Percentiles rank a stretch among this genome's conserved stretches.
phyloP scores from a whole-genome alignment of 2,329 filamentous ascomycete genomes.

The Geosmithia putterillii region DNA sequence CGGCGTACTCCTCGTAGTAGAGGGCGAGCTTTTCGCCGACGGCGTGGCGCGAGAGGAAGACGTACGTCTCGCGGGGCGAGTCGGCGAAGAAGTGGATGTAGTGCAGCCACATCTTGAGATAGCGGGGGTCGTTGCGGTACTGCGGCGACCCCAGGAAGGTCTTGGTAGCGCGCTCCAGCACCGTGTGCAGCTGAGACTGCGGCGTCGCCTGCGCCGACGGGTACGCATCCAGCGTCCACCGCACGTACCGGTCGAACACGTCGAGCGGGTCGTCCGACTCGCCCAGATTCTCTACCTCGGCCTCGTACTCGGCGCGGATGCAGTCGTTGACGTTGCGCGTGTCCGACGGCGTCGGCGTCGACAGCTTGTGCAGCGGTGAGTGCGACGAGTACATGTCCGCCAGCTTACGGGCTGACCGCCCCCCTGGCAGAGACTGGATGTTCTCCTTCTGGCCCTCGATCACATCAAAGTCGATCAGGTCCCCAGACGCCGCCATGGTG shows the following conservation, averaged over 20 bases:
- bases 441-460: constrained; percentile 98
- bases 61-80: constrained; percentile 81
- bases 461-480: constrained; percentile 68
- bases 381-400: constrained; percentile 69
- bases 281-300: constrained; percentile 62
- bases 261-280: constrained; percentile 94
- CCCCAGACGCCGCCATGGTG: constrained; percentile 35
- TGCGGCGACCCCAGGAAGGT: constrained; percentile 72
- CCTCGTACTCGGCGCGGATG: constrained; percentile 74
- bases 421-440: constrained; percentile 84
- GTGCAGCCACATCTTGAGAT: constrained; percentile 84
- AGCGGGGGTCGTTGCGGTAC: constrained; percentile 92
- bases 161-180: constrained; percentile 89
- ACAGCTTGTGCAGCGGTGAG: constrained; percentile 43
- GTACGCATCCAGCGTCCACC: constrained; percentile 93
- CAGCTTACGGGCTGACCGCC: constrained; percentile 77
- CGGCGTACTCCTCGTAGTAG: constrained; percentile 95
- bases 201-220: constrained; percentile 86
- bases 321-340: constrained; percentile 68
- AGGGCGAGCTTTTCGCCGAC: constrained; percentile 81
- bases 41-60: constrained; percentile 77
- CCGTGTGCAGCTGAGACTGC: constrained; percentile 75
- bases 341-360: constrained; percentile 56
- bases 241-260: constrained; percentile 90
- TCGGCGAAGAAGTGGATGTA: constrained; percentile 92